These are phyloP conservation scores for Trichophyton simii DNA, from an alignment of 2,329 filamentous ascomycete species.

Conservation along the genomic window DNA sequence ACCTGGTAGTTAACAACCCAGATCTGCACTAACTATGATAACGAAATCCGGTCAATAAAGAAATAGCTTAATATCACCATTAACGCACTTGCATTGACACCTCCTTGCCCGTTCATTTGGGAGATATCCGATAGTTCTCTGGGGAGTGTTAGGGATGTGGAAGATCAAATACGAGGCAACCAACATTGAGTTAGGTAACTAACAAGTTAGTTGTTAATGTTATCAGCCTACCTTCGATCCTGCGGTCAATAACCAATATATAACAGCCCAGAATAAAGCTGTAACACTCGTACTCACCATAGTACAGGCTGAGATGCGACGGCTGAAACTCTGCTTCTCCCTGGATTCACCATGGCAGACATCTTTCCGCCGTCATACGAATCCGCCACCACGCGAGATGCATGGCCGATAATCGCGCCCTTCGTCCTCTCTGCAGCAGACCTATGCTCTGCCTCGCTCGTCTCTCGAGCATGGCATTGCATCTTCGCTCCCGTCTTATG, in stretches of 20 bases:
- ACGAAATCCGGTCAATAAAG: too few species aligned
- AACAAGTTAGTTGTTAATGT: too few species aligned
- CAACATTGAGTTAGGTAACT: too few species aligned
- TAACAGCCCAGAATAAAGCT: background rate
- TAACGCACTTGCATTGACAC: too few species aligned
- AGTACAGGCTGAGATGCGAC: background rate
- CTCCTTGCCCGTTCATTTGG: too few species aligned
- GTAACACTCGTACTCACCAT: background rate
- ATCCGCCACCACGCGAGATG: slow-evolving; percentile 42
- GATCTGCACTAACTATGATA: too few species aligned
- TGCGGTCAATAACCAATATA: background rate
- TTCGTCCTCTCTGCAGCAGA: slow-evolving; percentile 45
- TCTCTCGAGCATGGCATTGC: slow-evolving; percentile 45
- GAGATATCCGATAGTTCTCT: too few species aligned
- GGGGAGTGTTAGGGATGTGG: too few species aligned
- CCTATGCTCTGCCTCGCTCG: slow-evolving; percentile 44
- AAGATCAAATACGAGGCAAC: too few species aligned
- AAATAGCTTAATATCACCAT: too few species aligned
- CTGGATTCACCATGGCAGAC: slow-evolving; percentile 35
- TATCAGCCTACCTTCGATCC: too few species aligned
- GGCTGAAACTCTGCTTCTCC: background rate
- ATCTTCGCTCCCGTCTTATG: slow-evolving; percentile 49
- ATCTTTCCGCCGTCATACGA: slow-evolving; percentile 49
- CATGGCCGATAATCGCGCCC: slow-evolving; percentile 43
- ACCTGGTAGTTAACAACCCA: too few species aligned